These are phyloP conservation scores for Leccinum aurantiacum DNA, from an alignment of 768 basidiomycete genomes.

Conservation along the genomic window DNA sequence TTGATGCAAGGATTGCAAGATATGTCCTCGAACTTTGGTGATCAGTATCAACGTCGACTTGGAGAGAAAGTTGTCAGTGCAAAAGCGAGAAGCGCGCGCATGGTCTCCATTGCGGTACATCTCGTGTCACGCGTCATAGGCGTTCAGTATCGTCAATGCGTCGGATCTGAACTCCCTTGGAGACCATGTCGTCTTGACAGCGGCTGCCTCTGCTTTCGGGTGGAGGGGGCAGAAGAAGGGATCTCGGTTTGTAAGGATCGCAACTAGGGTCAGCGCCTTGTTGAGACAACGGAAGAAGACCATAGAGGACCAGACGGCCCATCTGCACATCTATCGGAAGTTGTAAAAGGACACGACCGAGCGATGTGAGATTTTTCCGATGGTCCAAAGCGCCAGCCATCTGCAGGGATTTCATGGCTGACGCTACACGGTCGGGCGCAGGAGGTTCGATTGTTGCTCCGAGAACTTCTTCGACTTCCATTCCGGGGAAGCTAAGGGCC, in stretches of 20 bases:
- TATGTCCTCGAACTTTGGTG: constrained; percentile 74
- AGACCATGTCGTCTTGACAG: constrained; percentile 76
- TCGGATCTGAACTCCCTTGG: constrained; percentile 83
- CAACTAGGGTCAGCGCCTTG: constrained; percentile 85
- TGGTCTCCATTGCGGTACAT: constrained; percentile 69
- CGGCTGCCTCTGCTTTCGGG: constrained; percentile 66
- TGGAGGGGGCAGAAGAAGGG: constrained; percentile 86
- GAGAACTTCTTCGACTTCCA: constrained; percentile 86
- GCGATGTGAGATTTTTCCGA: constrained; percentile 74
- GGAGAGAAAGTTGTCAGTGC: constrained; percentile 81
- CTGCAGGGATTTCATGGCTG: constrained; percentile 76
- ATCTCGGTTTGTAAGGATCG: constrained; percentile 85
- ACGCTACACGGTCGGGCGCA: constrained; percentile 66
- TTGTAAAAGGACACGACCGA: constrained; percentile 86
- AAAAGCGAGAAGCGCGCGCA: constrained; percentile 69
- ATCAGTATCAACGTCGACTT: constrained; percentile 83
- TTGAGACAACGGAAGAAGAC: constrained; percentile 93
- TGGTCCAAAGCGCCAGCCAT: constrained; percentile 87
- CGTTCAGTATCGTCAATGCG: constrained; percentile 71
- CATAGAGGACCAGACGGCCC: constrained; percentile 86
- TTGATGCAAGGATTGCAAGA: constrained; percentile 73
- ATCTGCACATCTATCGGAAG: constrained; percentile 89
- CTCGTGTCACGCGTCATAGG: constrained; percentile 80
- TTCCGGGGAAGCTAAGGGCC: constrained; percentile 82
- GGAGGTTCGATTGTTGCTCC: constrained; percentile 87